These are phyloP conservation scores for Vicia villosa DNA, from an alignment of 306 rosid species.

Conservation along the genomic window DNA sequence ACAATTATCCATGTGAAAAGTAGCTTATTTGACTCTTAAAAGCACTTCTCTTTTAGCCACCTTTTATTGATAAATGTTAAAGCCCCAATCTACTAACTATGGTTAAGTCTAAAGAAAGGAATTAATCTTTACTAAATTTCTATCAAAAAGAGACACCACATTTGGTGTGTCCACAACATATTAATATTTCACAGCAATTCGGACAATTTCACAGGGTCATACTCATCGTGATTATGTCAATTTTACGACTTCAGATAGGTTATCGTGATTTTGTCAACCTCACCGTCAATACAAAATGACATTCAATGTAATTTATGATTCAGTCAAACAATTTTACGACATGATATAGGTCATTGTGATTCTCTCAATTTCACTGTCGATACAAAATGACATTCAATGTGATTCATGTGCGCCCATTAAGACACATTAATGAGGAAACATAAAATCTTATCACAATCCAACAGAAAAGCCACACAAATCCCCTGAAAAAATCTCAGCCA, in stretches of 20 bases:
- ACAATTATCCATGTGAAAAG: conserved; percentile 8
- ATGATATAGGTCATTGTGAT: too few relatives aligned
- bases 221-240: too few relatives aligned
- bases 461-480: conserved; percentile 7
- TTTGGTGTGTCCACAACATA: not conserved
- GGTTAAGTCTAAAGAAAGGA: not conserved
- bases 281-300: too few relatives aligned
- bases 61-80: not conserved
- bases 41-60: not conserved
- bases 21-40: not conserved
- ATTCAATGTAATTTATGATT: too few relatives aligned
- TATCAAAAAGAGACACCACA: not conserved
- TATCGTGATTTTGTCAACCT: too few relatives aligned
- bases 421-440: conserved; percentile 29
- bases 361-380: too few relatives aligned
- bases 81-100: not conserved
- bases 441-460: conserved; percentile 12
- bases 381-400: too few relatives aligned
- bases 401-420: not conserved
- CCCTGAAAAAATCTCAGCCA: not conserved
- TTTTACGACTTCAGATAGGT: too few relatives aligned
- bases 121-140: not conserved
- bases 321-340: too few relatives aligned
- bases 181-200: too few relatives aligned
- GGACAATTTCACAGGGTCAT: not conserved